These are phyloP conservation scores for Venturia nashicola DNA, from an alignment of 2,329 filamentous ascomycete genomes.

Conservation along the genomic window DNA sequence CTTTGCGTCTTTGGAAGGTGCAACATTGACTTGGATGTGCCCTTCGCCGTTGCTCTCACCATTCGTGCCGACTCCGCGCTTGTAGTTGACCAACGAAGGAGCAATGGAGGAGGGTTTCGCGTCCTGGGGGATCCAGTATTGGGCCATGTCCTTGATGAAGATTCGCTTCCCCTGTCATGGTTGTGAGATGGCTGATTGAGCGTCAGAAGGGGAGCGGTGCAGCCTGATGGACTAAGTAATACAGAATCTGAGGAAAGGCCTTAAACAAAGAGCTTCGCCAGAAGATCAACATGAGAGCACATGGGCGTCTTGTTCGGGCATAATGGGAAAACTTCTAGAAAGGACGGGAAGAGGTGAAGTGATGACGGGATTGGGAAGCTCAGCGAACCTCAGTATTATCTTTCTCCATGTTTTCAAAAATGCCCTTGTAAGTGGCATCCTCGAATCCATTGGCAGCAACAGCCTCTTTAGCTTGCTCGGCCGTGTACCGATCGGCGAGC, in stretches of 20 bases:
- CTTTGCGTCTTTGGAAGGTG: conserved; percentile 18
- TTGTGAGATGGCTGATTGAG: background rate
- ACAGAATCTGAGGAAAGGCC: background rate
- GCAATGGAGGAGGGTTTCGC: conserved; percentile 57
- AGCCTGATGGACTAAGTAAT: background rate
- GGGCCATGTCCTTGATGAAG: conserved; percentile 96
- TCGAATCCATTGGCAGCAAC: conserved; percentile 50
- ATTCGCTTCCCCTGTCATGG: conserved; percentile 63
- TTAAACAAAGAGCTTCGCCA: background rate
- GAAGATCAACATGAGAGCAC: background rate
- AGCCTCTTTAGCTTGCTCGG: conserved; percentile 45
- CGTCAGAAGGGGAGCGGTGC: background rate
- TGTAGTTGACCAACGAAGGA: conserved; percentile 55
- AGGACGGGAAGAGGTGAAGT: conserved; percentile 9
- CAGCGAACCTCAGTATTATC: conserved; percentile 61
- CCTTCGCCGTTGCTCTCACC: conserved; percentile 15
- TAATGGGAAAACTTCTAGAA: background rate
- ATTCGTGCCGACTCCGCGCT: conserved; percentile 46
- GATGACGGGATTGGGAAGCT: conserved; percentile 2
- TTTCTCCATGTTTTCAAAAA: conserved; percentile 63
- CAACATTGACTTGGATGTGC: conserved; percentile 10
- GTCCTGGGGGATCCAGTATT: conserved; percentile 75
- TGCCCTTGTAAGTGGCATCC: conserved; percentile 59
- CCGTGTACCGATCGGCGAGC: conserved; percentile 60
- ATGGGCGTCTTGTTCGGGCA: no score